Evolutionary conservation across 257 asterid genomes (phyloP).

Genomic region (Ajuga chamaepitys): DNA sequence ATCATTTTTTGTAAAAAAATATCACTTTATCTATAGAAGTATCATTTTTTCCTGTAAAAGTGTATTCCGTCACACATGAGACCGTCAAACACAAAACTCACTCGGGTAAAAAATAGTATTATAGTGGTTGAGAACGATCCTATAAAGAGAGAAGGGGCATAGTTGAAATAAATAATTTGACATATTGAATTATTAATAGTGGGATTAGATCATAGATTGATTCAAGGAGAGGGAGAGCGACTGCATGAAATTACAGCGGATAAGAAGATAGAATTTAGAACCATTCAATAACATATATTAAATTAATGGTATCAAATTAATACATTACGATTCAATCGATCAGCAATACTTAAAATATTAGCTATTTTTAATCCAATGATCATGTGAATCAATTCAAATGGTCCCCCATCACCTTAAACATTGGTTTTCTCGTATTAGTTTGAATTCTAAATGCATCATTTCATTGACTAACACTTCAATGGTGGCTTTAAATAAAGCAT

Average conservation of each 20-base stretch:
- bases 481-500: no score
- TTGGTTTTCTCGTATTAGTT: not conserved
- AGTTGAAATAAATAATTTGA: no score
- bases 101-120: no score
- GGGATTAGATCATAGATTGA: not conserved
- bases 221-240: conserved; percentile 5
- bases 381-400: conserved; percentile 14
- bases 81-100: no score
- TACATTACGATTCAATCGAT: not conserved
- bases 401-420: conserved; percentile 7
- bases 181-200: conserved; percentile 4
- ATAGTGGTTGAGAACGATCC: no score
- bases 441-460: no score
- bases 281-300: not conserved
- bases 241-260: conserved; percentile 5
- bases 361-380: not conserved
- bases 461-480: no score
- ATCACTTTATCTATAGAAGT: no score
- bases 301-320: not conserved
- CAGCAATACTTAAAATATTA: not conserved
- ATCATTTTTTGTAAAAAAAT: no score
- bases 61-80: no score
- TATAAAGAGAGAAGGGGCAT: no score
- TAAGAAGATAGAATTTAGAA: conserved; percentile 10
- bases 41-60: no score